Percentiles rank a stretch among this genome's conserved stretches.
Evolutionary conservation across 2,329 filamentous ascomycete genomes (phyloP).

Genomic region (Raffaelea deltoideospora): DNA sequence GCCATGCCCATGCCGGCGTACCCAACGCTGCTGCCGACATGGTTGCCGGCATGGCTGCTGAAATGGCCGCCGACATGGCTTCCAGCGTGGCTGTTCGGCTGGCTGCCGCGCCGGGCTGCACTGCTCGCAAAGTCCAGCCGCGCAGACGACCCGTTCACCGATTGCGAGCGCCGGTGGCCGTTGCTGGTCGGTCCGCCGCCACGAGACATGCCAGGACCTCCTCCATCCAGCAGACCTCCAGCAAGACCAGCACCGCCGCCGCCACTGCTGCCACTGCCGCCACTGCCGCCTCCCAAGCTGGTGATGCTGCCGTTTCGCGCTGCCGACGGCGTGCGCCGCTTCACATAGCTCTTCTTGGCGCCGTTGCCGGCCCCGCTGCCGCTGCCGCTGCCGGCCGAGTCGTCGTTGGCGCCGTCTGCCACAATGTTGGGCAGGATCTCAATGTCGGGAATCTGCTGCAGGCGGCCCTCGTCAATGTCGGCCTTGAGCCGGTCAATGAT

Average conservation of each 20-base stretch:
- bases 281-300: neutral
- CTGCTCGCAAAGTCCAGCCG: too few species aligned
- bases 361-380: constrained; percentile 12
- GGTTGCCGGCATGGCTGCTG: too few species aligned
- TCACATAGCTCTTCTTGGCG: constrained; percentile 5
- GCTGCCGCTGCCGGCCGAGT: constrained; percentile 10
- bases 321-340: constrained; percentile 6
- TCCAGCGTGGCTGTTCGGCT: constrained; percentile 4
- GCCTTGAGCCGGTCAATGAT: constrained; percentile 29
- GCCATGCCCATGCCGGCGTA: too few species aligned
- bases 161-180: constrained; percentile 17
- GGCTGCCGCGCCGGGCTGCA: constrained; percentile 8
- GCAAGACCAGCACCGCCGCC: too few species aligned
- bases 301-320: too few species aligned
- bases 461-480: constrained; percentile 25
- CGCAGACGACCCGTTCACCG: too few species aligned
- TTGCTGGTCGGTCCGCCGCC: neutral
- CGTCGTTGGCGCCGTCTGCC: constrained; percentile 3
- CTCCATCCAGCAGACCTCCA: too few species aligned
- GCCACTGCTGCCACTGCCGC: neutral
- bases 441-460: constrained; percentile 38
- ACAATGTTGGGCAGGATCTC: constrained; percentile 41
- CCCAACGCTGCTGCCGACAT: too few species aligned
- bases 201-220: neutral
- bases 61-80: too few species aligned